phyloP scores from a whole-genome alignment of 148 eudicot genomes.

The Diospyros lotus region DNA sequence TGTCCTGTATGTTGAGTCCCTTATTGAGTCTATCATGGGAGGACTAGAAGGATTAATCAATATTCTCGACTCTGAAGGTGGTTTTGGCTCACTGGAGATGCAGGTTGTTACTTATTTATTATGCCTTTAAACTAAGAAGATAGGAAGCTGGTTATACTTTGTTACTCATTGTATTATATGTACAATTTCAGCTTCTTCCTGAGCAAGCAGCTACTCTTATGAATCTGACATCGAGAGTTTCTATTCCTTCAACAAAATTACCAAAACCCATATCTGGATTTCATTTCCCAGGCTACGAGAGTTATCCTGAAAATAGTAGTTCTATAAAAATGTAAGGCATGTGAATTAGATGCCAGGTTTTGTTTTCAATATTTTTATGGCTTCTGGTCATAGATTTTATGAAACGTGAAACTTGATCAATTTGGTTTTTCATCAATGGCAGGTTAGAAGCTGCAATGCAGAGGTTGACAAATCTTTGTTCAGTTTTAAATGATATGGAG shows the following conservation, averaged over 20 bases:
- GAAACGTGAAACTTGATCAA: not conserved
- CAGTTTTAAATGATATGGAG: conserved; percentile 97
- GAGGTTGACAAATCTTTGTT: conserved; percentile 97
- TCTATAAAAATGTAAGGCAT: conserved; percentile 79
- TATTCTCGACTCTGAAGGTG: conserved; percentile 97
- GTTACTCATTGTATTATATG: conserved; percentile 20
- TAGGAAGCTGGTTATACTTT: not conserved
- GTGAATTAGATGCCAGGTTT: conserved; percentile 10
- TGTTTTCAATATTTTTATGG: not conserved
- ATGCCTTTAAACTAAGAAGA: conserved; percentile 4
- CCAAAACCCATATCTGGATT: conserved; percentile 72
- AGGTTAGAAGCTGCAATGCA: conserved; percentile 99
- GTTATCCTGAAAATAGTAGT: conserved; percentile 83
- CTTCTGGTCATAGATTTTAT: not conserved
- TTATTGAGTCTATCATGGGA: conserved; percentile 96
- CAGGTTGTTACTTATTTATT: conserved; percentile 55
- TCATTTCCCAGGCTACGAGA: conserved; percentile 85
- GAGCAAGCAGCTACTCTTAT: conserved; percentile 95
- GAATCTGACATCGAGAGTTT: conserved; percentile 67
- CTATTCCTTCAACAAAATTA: conserved; percentile 57
- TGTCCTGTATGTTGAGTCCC: conserved; percentile 94
- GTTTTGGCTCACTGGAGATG: conserved; percentile 97
- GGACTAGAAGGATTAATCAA: conserved; percentile 96
- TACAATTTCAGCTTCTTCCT: conserved; percentile 73
- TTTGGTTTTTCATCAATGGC: conserved; percentile 24